Evolutionary conservation across 2,329 filamentous ascomycete species (phyloP), one percentile per base, ranked within the genome.

Genomic region (Stachybotrys elegans): DNA sequence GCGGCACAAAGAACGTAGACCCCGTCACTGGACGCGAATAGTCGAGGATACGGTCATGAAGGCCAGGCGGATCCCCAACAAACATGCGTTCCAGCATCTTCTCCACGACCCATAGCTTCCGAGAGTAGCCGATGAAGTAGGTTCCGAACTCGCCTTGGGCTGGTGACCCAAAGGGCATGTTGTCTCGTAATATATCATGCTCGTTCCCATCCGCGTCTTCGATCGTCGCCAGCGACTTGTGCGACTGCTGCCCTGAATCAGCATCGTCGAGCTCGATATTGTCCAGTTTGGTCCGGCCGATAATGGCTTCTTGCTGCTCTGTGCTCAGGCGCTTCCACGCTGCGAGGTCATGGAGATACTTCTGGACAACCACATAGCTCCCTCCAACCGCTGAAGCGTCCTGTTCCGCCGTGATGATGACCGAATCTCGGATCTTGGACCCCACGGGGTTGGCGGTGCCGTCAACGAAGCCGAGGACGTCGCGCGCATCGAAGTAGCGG

Each of bases 91-190:
- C 61, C 51, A 80, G 51, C 77, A 80, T 81, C 56, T 67, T 69
- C 59, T 81, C 78, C 42, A 75, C 70, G 0, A 80, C 76, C 75
- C 75, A 81, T 9, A 80, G 52, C 11, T 65, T 61, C 20, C 64
- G 61, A 2, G 75, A 71, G 52, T 79, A 79, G 0, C 73, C 76
- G 41, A 79, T 78, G 43, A 79, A 80, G 56, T 80, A 81, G 0
- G 77, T 81, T 2, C 77, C 77, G 46, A 73, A 79, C 53, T 79
- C 68, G 0, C 66, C 68, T 0, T 63, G 55, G 0, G 67, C 72
- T 0, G 76, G 76, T 0, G 71, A 72, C 0, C 77, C 78, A 56
- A 81, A 81, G 0, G 78, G 77, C 78, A 81, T 81, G 48, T 81
- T 81, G 45, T 81, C 77, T 0, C 78, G 66, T 3, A 81, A 59